Conservation (phyloP, 1,139 yeast species). For the Pichia sp. region DNA sequence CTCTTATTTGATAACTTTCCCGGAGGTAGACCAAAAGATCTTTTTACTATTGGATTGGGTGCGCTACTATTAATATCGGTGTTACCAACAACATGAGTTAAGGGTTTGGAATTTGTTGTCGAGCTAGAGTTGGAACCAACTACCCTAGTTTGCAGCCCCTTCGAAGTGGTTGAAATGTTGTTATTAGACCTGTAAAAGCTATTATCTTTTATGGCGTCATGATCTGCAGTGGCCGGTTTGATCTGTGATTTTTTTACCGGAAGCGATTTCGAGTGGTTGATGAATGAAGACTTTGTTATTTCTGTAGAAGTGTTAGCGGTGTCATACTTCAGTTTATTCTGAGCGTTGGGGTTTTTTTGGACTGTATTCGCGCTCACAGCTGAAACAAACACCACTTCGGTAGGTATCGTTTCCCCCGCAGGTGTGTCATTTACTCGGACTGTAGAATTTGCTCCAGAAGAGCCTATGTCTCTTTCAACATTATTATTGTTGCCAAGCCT, state of each 20-base stretch:
- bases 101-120: background rate
- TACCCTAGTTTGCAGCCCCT: background rate
- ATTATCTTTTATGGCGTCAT: conserved; percentile 15
- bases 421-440: no score
- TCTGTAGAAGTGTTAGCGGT: conserved; percentile 43
- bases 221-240: background rate
- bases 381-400: conserved; percentile 41
- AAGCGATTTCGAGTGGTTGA: conserved; percentile 52
- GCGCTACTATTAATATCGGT: background rate
- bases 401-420: conserved; percentile 15
- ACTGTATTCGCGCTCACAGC: conserved; percentile 50
- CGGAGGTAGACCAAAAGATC: background rate
- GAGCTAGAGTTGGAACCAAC: no score
- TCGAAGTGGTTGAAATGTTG: background rate
- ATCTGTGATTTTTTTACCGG: conserved; percentile 39
- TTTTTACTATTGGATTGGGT: background rate
- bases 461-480: no score
- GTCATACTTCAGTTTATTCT: conserved; percentile 32
- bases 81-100: background rate
- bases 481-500: no score
- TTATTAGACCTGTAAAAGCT: background rate
- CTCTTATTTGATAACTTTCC: background rate
- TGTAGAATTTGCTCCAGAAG: no score
- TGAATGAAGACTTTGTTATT: conserved; percentile 35
- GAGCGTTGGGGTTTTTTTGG: conserved; percentile 35